Evolutionary conservation across 768 basidiomycete species (phyloP), one percentile per base, ranked within the genome.

Genomic region (Boletus tylopilopsis): DNA sequence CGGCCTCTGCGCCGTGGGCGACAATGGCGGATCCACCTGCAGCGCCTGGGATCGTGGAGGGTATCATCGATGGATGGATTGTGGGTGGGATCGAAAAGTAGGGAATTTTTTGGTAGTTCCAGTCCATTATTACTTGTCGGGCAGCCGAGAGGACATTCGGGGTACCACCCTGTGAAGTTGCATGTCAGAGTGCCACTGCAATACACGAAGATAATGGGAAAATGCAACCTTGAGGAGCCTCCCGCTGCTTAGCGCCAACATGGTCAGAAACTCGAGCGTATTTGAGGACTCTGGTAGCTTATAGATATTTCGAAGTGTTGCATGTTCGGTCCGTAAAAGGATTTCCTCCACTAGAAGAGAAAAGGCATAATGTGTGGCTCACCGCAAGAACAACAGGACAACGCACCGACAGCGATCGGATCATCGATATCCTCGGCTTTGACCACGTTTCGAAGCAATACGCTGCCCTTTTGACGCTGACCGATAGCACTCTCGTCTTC

Each of bases 31-130:
- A 64, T 69, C 77, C 65, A 6, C 71, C 73, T 10, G 75, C 75
- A 1, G 45, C 21, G 23, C 15, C 34, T 5, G 61, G 49, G 10
- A 70, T 59, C 12, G 63, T 70, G 0, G 76, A 70, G 6, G 88
- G 86, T 49, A 91, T 75, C 27, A 80, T 75, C 1, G 90, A 90
- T 0, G 90, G 85, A 64, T 94, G 91, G 2, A 90, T 64, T 8
- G 73, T 61, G 0, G 95, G 94, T 9, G 94, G 92, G 2, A 73
- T 64, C 5, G 92, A 90, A 71, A 77, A 90, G 70, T 90, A 98
- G 0, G 90, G 87, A 11, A 97, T 95, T 63, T 92, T 95, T 66
- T 96, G 93, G 49, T 90, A 82, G 60, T 97, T 97, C 94, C 95
- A 99, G 64, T 99, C 94, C 42, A 75, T 80, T 1, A 97, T 68